Percentiles rank a stretch among this genome's conserved stretches.
These are phyloP conservation scores for Euphorbia peplus DNA, from an alignment of 345 rosid genomes.

Conservation along the genomic window DNA sequence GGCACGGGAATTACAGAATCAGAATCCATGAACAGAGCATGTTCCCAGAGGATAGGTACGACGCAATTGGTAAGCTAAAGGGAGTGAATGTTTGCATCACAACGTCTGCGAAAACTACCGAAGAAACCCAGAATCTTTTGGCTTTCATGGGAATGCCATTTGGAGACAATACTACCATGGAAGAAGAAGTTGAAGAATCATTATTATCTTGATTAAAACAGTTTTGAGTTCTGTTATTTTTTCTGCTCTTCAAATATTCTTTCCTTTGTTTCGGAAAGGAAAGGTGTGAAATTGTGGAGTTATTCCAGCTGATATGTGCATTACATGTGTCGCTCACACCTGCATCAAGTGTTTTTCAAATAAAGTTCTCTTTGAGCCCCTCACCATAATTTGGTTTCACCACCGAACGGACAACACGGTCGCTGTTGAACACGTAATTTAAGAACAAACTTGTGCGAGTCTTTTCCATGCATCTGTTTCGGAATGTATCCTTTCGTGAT, in stretches of 20 bases:
- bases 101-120: constrained; percentile 66
- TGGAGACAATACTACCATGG: constrained; percentile 50
- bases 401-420: background rate
- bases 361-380: no score
- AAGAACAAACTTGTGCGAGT: constrained; percentile 21
- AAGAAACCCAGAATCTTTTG: constrained; percentile 74
- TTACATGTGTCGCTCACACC: background rate
- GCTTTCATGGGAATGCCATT: constrained; percentile 97
- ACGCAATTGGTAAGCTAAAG: constrained; percentile 58
- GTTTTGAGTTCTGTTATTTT: no score
- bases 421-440: background rate
- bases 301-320: background rate
- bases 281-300: no score
- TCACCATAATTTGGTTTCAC: constrained; percentile 19
- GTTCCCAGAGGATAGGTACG: constrained; percentile 77
- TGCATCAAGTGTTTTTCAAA: no score
- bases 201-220: constrained; percentile 66
- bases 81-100: constrained; percentile 95
- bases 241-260: background rate
- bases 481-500: constrained; percentile 28
- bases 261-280: background rate
- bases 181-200: constrained; percentile 85
- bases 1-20: constrained; percentile 87
- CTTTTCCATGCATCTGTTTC: constrained; percentile 27
- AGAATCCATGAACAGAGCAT: constrained; percentile 84